Percentiles rank a stretch among this genome's conserved stretches.
Conservation (phyloP, 2,329 filamentous ascomycete genomes). For the Fusarium scirpi region DNA sequence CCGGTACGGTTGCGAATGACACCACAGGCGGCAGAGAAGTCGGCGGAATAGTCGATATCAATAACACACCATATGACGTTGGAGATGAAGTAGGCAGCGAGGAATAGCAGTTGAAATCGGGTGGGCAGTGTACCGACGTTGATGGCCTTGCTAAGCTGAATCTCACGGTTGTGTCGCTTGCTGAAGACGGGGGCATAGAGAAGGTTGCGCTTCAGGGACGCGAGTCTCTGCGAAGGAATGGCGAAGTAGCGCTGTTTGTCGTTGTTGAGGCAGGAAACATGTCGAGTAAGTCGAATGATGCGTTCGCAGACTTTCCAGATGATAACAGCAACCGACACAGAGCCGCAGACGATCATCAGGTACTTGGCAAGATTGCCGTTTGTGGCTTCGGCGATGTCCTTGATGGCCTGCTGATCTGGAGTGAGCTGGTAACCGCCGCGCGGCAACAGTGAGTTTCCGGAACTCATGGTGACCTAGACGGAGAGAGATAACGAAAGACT, state of each 20-base stretch:
- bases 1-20: slow-evolving; percentile 77
- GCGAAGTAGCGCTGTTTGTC: slow-evolving; percentile 85
- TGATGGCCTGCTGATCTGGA: slow-evolving; percentile 28
- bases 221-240: slow-evolving; percentile 62
- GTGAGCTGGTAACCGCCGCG: slow-evolving; percentile 32
- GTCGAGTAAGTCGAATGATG: slow-evolving; percentile 76
- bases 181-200: slow-evolving; percentile 74
- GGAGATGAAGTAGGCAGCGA: slow-evolving; percentile 66
- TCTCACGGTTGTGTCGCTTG: slow-evolving; percentile 74
- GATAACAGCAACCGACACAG: slow-evolving; percentile 71
- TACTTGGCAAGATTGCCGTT: slow-evolving; percentile 70
- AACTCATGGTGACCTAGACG: slow-evolving; percentile 37
- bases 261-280: slow-evolving; percentile 80
- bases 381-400: slow-evolving; percentile 23
- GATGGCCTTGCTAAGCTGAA: slow-evolving; percentile 68
- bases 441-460: slow-evolving; percentile 41
- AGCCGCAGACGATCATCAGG: slow-evolving; percentile 72
- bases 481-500: slow-evolving; percentile 2
- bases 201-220: slow-evolving; percentile 80
- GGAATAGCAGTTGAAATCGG: slow-evolving; percentile 68
- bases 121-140: slow-evolving; percentile 72
- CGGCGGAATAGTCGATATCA: slow-evolving; percentile 68
- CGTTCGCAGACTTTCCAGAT: slow-evolving; percentile 74
- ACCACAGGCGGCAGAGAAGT: slow-evolving; percentile 57
- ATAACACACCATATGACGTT: slow-evolving; percentile 76